These are phyloP conservation scores for Orychophragmus violaceus DNA, from an alignment of 345 rosid genomes.

Conservation along the genomic window DNA sequence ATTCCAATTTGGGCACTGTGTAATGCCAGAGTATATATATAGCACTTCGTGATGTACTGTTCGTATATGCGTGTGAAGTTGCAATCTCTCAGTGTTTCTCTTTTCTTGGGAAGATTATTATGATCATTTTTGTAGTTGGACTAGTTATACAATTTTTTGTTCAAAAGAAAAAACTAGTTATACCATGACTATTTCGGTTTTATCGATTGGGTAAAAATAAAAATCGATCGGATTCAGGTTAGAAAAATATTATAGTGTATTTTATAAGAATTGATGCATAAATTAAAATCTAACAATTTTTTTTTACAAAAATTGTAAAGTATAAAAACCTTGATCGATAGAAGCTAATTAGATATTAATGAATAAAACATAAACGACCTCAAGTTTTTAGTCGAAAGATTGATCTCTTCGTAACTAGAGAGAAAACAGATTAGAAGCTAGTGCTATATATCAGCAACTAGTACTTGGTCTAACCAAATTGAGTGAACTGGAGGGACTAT, in stretches of 20 bases:
- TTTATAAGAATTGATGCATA: background rate
- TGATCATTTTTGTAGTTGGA: background rate
- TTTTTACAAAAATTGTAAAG: background rate
- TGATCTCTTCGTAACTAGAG: background rate
- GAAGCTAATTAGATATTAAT: background rate
- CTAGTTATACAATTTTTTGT: background rate
- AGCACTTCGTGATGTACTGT: background rate
- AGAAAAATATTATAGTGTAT: background rate
- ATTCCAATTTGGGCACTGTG: constrained; percentile 14
- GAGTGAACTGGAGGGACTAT: constrained; percentile 18
- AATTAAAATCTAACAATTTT: background rate
- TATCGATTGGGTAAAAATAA: no score
- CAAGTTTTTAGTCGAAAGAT: background rate
- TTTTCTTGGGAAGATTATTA: background rate
- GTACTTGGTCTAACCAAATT: no score
- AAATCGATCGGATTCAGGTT: background rate
- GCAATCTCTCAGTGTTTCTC: background rate
- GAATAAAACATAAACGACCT: background rate
- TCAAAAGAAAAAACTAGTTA: no score
- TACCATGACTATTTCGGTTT: background rate
- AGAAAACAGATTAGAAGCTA: background rate
- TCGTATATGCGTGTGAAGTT: constrained; percentile 4
- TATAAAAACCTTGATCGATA: background rate
- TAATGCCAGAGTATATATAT: background rate
- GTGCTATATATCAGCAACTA: background rate